phyloP scores from a whole-genome alignment of 2,329 filamentous ascomycete genomes.

The Fusarium neocosmosporiellum region DNA sequence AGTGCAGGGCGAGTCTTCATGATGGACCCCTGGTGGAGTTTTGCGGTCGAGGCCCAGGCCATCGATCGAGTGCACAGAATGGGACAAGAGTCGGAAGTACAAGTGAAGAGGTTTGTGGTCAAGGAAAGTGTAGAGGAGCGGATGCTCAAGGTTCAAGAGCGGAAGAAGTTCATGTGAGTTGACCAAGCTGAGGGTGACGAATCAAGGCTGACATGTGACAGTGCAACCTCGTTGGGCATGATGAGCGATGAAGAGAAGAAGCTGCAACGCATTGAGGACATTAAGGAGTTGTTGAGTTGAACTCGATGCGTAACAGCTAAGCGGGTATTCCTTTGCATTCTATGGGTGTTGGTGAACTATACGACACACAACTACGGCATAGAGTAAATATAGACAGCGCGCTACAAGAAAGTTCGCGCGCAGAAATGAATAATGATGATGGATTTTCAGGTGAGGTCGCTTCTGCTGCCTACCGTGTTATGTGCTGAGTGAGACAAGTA shows the following conservation, averaged over 20 bases:
- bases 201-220: constrained; percentile 50
- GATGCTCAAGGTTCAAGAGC: constrained; percentile 92
- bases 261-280: constrained; percentile 89
- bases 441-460: constrained; percentile 17
- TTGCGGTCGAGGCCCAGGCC: constrained; percentile 94
- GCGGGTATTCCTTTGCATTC: constrained; percentile 14
- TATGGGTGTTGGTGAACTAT: constrained; percentile 26
- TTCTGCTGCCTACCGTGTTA: constrained; percentile 11
- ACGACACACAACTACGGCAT: constrained; percentile 19
- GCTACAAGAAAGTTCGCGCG: constrained; percentile 11
- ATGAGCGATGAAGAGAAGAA: constrained; percentile 95
- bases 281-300: constrained; percentile 85
- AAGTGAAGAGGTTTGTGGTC: constrained; percentile 89
- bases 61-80: constrained; percentile 98
- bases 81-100: constrained; percentile 89
- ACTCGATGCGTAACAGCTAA: not conserved
- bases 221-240: constrained; percentile 94
- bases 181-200: not conserved
- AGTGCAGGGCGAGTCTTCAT: constrained; percentile 91
- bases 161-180: constrained; percentile 94
- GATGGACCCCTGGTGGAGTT: constrained; percentile 99
- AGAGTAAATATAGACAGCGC: constrained; percentile 14
- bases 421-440: constrained; percentile 18
- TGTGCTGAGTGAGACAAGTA: constrained; percentile 14
- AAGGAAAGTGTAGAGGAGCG: constrained; percentile 92